These are phyloP conservation scores for Endogone sp. DNA, from an alignment of 192 early-diverging fungal genomes.

Conservation along the genomic window DNA sequence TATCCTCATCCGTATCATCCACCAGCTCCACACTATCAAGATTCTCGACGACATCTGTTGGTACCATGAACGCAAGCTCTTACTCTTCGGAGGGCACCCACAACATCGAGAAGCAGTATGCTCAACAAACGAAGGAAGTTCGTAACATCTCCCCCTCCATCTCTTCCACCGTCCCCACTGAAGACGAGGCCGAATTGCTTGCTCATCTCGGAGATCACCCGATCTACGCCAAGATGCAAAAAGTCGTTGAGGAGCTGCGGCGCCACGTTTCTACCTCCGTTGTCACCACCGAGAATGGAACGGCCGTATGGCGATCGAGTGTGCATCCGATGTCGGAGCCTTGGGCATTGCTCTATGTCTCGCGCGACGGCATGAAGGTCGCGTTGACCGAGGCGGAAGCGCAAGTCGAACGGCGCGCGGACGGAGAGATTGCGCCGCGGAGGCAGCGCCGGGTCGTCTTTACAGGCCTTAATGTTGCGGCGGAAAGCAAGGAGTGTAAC, in stretches of 20 bases:
- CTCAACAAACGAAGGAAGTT: too few relatives aligned
- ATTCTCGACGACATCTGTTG: neutral
- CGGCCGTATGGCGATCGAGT: neutral
- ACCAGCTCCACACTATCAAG: neutral
- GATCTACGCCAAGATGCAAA: slow-evolving; percentile 9
- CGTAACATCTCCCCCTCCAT: too few relatives aligned
- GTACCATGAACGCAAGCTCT: neutral
- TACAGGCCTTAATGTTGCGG: neutral
- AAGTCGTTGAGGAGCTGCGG: slow-evolving; percentile 1
- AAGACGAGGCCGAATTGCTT: neutral
- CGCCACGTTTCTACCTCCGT: neutral
- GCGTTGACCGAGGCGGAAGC: neutral
- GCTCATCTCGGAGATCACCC: neutral
- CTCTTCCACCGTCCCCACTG: neutral
- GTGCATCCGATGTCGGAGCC: slow-evolving; percentile 1
- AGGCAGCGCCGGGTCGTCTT: slow-evolving; percentile 25
- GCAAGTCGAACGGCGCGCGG: slow-evolving; percentile 12
- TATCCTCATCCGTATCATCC: neutral
- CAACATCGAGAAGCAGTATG: neutral
- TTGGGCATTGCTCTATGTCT: slow-evolving; percentile 7
- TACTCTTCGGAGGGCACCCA: neutral
- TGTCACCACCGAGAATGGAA: neutral
- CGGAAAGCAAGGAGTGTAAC: slow-evolving; percentile 12
- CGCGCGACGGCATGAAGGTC: slow-evolving; percentile 4
- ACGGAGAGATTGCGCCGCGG: slow-evolving; percentile 21